phyloP scores from a whole-genome alignment of 2,329 filamentous ascomycete species.

The Pyrenochaeta sp. region DNA sequence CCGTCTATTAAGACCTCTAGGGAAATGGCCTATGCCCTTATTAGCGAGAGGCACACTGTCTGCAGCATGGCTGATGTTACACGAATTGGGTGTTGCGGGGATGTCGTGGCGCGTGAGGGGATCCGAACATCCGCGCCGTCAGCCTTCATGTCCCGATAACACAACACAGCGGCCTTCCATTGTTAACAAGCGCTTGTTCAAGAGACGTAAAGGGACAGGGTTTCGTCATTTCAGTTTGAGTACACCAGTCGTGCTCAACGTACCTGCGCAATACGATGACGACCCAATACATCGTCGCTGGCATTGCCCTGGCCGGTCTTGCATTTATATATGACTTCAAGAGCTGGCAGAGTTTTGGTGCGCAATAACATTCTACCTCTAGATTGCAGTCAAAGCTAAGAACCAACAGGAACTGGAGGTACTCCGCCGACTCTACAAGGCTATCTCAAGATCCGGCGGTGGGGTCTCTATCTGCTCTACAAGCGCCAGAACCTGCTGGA shows the following conservation, averaged over 20 bases:
- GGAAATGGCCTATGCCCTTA: background rate
- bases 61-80: background rate
- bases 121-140: slow-evolving; percentile 12
- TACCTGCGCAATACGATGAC: slow-evolving; percentile 2
- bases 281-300: slow-evolving; percentile 15
- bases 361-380: background rate
- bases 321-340: slow-evolving; percentile 34
- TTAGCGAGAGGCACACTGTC: background rate
- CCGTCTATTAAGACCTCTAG: too few relatives aligned
- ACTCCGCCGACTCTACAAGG: slow-evolving; percentile 41
- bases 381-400: slow-evolving; percentile 3
- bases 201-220: background rate
- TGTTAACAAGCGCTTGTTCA: background rate
- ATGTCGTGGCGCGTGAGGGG: slow-evolving; percentile 18
- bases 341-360: slow-evolving; percentile 33
- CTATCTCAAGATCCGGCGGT: slow-evolving; percentile 39
- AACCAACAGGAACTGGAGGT: slow-evolving; percentile 37
- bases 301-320: slow-evolving; percentile 18
- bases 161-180: background rate
- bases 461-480: slow-evolving; percentile 40
- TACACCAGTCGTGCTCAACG: too few relatives aligned
- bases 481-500: slow-evolving; percentile 35
- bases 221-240: background rate
- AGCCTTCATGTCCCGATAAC: slow-evolving; percentile 1
- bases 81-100: slow-evolving; percentile 12